Percentiles rank a stretch among this genome's conserved stretches.
Conservation (phyloP, 208 protist species). For the Porcisia deanei region DNA sequence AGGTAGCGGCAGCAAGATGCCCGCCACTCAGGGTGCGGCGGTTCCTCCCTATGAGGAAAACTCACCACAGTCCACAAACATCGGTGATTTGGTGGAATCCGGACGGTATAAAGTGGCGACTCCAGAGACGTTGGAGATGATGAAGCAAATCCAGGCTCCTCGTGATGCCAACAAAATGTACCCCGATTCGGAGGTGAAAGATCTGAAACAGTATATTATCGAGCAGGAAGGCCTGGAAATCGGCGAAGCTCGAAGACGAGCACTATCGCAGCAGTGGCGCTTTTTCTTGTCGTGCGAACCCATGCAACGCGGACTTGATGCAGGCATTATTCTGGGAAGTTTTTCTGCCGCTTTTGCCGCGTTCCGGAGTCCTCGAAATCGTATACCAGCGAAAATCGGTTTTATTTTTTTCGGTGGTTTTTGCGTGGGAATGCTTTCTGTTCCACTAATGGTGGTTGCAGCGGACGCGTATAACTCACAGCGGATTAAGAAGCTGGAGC, state of each 20-base stretch:
- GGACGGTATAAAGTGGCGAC: slow-evolving; percentile 77
- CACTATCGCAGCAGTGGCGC: slow-evolving; percentile 81
- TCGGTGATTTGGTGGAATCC: slow-evolving; percentile 65
- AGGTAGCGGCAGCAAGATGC: slow-evolving; percentile 17
- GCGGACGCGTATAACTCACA: slow-evolving; percentile 71
- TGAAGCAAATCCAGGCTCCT: slow-evolving; percentile 68
- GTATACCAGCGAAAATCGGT: slow-evolving; percentile 64
- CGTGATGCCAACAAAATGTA: slow-evolving; percentile 65
- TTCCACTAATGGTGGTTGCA: slow-evolving; percentile 68
- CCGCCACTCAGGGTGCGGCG: not conserved
- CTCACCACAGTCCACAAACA: slow-evolving; percentile 70
- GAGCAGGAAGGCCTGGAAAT: slow-evolving; percentile 85
- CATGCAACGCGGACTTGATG: slow-evolving; percentile 82
- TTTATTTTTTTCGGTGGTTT: slow-evolving; percentile 74
- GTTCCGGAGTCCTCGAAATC: slow-evolving; percentile 53
- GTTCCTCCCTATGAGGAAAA: slow-evolving; percentile 53
- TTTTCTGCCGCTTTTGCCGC: slow-evolving; percentile 69
- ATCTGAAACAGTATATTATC: slow-evolving; percentile 83
- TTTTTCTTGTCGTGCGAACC: slow-evolving; percentile 87
- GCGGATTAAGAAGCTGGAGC: slow-evolving; percentile 73
- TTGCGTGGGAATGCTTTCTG: slow-evolving; percentile 58
- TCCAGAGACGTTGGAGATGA: slow-evolving; percentile 75
- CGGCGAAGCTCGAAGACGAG: slow-evolving; percentile 50
- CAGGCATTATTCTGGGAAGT: slow-evolving; percentile 78
- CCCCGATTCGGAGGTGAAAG: slow-evolving; percentile 71